These are phyloP conservation scores for Podaxis sp. DNA, from an alignment of 768 basidiomycete genomes.

Conservation along the genomic window DNA sequence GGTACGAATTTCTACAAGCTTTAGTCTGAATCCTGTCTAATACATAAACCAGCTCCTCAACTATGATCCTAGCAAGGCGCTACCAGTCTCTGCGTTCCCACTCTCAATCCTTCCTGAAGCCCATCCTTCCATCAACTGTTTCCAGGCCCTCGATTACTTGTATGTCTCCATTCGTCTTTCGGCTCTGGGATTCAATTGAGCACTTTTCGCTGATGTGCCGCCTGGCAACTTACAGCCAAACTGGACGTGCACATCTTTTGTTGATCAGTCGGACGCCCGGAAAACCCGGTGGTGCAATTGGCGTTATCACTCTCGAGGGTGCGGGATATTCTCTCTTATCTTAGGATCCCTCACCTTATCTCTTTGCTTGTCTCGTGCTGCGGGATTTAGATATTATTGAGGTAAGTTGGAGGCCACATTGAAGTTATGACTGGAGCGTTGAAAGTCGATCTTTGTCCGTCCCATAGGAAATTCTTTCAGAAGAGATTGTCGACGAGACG, in stretches of 20 bases:
- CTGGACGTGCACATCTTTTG: conserved; percentile 90
- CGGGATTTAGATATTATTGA: conserved; percentile 69
- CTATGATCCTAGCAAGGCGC: conserved; percentile 82
- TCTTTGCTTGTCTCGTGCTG: neutral
- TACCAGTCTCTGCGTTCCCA: conserved; percentile 72
- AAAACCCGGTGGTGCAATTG: conserved; percentile 77
- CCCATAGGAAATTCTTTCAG: conserved; percentile 83
- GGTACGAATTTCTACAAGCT: conserved; percentile 34
- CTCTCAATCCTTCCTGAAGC: conserved; percentile 91
- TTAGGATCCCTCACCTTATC: neutral
- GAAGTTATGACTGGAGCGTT: neutral
- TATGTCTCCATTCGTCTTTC: conserved; percentile 30
- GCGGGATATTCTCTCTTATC: conserved; percentile 11
- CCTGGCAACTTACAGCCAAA: conserved; percentile 58
- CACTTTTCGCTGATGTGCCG: neutral
- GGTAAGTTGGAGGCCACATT: conserved; percentile 27
- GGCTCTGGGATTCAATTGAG: neutral
- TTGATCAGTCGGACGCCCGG: conserved; percentile 87
- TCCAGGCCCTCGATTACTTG: conserved; percentile 95
- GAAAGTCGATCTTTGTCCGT: conserved; percentile 10
- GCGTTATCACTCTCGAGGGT: conserved; percentile 90
- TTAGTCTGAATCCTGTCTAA: neutral
- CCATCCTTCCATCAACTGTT: conserved; percentile 83
- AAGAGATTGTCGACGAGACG: conserved; percentile 96
- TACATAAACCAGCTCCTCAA: conserved; percentile 61